Evolutionary conservation across 164 flowering plant genomes (phyloP).

Genomic region (Kalanchoe fedtschenkoi): DNA sequence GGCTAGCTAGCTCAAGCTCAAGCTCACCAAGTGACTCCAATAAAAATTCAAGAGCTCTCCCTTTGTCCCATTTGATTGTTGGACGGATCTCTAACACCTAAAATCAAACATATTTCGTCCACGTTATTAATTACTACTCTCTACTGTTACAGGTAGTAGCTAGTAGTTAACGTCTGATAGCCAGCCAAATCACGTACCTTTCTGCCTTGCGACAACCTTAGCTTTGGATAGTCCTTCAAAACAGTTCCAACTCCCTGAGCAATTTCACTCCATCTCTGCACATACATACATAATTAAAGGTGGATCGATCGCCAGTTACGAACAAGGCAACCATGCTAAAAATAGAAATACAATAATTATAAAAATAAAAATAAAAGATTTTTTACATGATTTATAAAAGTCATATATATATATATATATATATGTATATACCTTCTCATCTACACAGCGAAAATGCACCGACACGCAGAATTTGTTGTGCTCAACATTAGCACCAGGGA

Average conservation of each 20-base stretch:
- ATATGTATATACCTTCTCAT: constrained; percentile 53
- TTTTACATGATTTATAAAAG: no score
- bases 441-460: constrained; percentile 86
- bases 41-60: constrained; percentile 67
- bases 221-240: constrained; percentile 48
- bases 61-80: constrained; percentile 69
- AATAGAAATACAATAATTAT: no score
- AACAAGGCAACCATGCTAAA: no score
- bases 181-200: constrained; percentile 33
- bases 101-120: neutral
- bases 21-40: constrained; percentile 62
- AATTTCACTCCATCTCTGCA: constrained; percentile 55
- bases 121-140: neutral
- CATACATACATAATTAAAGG: neutral
- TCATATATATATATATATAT: no score
- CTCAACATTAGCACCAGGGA: constrained; percentile 75
- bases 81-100: constrained; percentile 72
- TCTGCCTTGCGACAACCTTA: constrained; percentile 52
- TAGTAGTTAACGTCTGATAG: no score
- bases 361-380: no score
- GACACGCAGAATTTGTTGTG: constrained; percentile 87
- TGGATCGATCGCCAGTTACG: no score
- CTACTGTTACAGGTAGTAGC: no score
- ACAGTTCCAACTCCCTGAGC: constrained; percentile 45
- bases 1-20: neutral